Evolutionary conservation across 495 filamentous ascomycete species (phyloP).

Genomic region (Penicillium canariense): DNA sequence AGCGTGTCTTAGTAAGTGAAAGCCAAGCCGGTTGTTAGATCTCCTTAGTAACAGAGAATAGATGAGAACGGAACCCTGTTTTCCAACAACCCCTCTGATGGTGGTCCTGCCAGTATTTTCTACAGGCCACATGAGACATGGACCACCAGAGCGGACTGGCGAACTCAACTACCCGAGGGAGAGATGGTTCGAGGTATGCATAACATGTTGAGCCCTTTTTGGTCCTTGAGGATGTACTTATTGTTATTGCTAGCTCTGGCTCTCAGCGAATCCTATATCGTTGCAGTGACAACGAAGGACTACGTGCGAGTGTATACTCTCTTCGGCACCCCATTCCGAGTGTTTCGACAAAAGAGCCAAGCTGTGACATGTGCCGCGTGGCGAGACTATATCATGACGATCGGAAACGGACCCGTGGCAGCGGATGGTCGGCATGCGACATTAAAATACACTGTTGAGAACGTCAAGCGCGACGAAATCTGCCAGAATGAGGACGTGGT

Average conservation of each 20-base stretch:
- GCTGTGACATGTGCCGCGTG: slow-evolving; percentile 90
- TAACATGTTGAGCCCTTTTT: neutral
- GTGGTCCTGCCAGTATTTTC: slow-evolving; percentile 77
- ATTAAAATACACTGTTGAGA: slow-evolving; percentile 85
- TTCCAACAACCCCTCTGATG: slow-evolving; percentile 69
- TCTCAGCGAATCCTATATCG: slow-evolving; percentile 86
- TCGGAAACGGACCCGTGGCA: slow-evolving; percentile 86
- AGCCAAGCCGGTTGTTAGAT: neutral
- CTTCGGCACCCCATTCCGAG: slow-evolving; percentile 81
- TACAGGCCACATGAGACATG: slow-evolving; percentile 97
- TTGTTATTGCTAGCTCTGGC: slow-evolving; percentile 63
- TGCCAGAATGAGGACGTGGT: slow-evolving; percentile 91
- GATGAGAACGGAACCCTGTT: slow-evolving; percentile 85
- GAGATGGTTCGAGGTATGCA: slow-evolving; percentile 65
- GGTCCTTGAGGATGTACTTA: neutral
- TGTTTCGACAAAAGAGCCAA: slow-evolving; percentile 90
- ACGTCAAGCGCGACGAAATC: slow-evolving; percentile 88
- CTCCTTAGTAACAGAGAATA: slow-evolving; percentile 32
- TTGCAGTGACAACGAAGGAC: slow-evolving; percentile 76
- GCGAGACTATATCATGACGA: slow-evolving; percentile 88
- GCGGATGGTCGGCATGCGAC: slow-evolving; percentile 66
- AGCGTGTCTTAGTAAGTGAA: slow-evolving; percentile 68
- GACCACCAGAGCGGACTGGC: slow-evolving; percentile 89
- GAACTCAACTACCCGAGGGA: slow-evolving; percentile 74
- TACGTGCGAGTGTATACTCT: slow-evolving; percentile 93